These are phyloP conservation scores for Penicillium sp. DNA, from an alignment of 2,329 filamentous ascomycete genomes.

Conservation along the genomic window DNA sequence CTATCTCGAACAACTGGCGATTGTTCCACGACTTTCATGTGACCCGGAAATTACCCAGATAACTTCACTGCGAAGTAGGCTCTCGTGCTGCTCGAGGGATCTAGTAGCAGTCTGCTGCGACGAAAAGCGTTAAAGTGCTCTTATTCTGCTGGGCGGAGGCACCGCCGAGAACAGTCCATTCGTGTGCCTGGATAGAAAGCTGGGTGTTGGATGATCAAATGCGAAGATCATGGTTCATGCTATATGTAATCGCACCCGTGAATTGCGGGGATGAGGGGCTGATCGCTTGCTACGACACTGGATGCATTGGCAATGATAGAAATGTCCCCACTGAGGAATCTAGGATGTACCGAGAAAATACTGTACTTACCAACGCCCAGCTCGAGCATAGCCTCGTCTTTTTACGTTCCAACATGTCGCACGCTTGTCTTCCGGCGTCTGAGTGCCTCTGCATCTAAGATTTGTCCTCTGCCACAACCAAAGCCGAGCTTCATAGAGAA, in stretches of 20 bases:
- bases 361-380: slow-evolving; percentile 58
- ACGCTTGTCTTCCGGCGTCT: slow-evolving; percentile 7
- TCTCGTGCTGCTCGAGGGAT: slow-evolving; percentile 57
- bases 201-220: slow-evolving; percentile 5
- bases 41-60: slow-evolving; percentile 58
- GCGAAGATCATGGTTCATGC: slow-evolving; percentile 48
- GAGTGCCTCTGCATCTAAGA: slow-evolving; percentile 23
- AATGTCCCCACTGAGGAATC: background rate
- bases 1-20: slow-evolving; percentile 57
- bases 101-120: slow-evolving; percentile 63
- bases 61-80: slow-evolving; percentile 47
- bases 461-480: slow-evolving; percentile 43
- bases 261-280: slow-evolving; percentile 44
- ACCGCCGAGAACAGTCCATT: slow-evolving; percentile 51
- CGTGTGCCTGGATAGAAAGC: slow-evolving; percentile 49
- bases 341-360: background rate
- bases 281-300: slow-evolving; percentile 52
- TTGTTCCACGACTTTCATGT: slow-evolving; percentile 57
- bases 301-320: slow-evolving; percentile 37
- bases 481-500: slow-evolving; percentile 57
- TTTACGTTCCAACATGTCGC: slow-evolving; percentile 43
- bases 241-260: slow-evolving; percentile 44
- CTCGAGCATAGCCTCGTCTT: slow-evolving; percentile 55
- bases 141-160: slow-evolving; percentile 40
- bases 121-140: slow-evolving; percentile 51